These are phyloP conservation scores for Brassica cretica DNA, from an alignment of 345 rosid species.

Conservation along the genomic window DNA sequence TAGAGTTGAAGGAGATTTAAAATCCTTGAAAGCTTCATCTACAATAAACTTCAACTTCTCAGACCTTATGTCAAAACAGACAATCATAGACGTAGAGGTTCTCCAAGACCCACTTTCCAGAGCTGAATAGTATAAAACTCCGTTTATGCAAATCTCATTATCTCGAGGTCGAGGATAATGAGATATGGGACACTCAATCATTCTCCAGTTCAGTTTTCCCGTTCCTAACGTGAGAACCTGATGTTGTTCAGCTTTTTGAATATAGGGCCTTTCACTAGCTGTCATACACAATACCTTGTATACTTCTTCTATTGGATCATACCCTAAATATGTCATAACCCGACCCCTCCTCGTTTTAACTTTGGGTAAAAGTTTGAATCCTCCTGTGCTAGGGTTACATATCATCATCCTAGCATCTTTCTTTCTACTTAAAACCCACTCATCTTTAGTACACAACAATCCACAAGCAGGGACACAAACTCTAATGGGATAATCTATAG, in stretches of 20 bases:
- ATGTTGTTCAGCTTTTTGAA: neutral
- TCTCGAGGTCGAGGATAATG: neutral
- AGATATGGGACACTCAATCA: neutral
- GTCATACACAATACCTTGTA: slow-evolving; percentile 12
- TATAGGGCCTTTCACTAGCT: neutral
- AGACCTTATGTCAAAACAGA: neutral
- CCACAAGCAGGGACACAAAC: neutral
- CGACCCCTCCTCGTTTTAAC: neutral
- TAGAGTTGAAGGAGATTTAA: neutral
- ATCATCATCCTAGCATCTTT: neutral
- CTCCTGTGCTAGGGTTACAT: slow-evolving; percentile 19
- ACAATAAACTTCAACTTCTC: neutral
- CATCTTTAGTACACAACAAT: neutral
- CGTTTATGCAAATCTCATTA: neutral
- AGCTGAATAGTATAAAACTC: slow-evolving; percentile 1
- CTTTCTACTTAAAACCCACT: neutral
- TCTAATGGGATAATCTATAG: neutral
- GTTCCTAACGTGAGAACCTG: slow-evolving; percentile 18
- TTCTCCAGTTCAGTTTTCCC: neutral
- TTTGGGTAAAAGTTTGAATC: slow-evolving; percentile 1
- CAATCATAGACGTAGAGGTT: neutral
- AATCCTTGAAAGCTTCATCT: neutral
- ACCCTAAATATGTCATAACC: neutral
- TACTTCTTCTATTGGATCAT: neutral
- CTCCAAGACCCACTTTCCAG: neutral